These are phyloP conservation scores for Drosera capensis DNA, from an alignment of 148 eudicot genomes.

Conservation along the genomic window DNA sequence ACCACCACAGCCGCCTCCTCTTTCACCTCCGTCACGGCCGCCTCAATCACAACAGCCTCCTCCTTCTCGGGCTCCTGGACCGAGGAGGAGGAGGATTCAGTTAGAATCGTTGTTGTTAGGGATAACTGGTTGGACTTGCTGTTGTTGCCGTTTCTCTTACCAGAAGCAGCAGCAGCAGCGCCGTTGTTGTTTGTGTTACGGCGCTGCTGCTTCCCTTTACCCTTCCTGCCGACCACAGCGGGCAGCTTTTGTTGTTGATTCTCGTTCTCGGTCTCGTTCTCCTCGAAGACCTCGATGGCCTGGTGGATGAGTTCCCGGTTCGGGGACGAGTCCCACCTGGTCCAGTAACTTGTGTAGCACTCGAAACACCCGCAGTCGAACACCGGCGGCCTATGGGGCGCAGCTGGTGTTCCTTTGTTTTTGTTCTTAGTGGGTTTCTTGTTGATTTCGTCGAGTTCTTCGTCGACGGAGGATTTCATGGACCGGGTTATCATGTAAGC, in stretches of 20 bases:
- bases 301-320: conserved; percentile 56
- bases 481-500: conserved; percentile 57
- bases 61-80: conserved; percentile 11
- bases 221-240: conserved; percentile 10
- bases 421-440: conserved; percentile 2
- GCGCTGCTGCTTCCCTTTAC: conserved; percentile 11
- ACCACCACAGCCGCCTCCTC: neutral
- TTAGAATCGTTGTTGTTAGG: too few relatives aligned
- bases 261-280: conserved; percentile 22
- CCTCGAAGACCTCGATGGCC: conserved; percentile 68
- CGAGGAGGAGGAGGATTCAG: too few relatives aligned
- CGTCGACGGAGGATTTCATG: conserved; percentile 13
- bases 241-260: neutral
- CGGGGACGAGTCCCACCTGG: conserved; percentile 52
- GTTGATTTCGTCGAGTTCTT: conserved; percentile 4
- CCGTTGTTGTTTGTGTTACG: conserved; percentile 6
- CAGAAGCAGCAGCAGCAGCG: too few relatives aligned
- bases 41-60: neutral
- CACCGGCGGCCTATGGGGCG: conserved; percentile 18
- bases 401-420: neutral
- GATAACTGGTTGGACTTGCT: too few relatives aligned
- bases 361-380: conserved; percentile 60
- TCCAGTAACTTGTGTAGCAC: conserved; percentile 60
- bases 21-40: neutral
- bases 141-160: too few relatives aligned